A percentile compares a stretch with the other conserved stretches of the same genome.
Conservation (phyloP, 768 basidiomycete genomes). For the Boletus sp. region DNA sequence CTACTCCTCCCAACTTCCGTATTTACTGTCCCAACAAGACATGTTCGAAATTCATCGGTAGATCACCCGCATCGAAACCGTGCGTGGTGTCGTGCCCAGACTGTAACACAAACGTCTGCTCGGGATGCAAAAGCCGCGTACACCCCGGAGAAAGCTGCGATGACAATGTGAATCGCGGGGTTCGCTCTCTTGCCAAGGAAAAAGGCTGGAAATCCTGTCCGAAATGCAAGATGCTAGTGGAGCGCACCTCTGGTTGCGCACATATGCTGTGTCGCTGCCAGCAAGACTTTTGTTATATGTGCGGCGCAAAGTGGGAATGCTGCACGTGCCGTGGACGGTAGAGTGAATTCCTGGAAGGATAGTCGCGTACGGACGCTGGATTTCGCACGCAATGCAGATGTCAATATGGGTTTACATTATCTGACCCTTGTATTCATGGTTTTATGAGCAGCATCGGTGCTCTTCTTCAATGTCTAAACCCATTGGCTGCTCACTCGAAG, state of each 20-base stretch:
- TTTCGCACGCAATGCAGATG: background rate
- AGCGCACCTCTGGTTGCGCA: conserved; percentile 50
- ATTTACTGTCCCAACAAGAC: conserved; percentile 46
- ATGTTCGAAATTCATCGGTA: conserved; percentile 53
- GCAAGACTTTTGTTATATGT: conserved; percentile 21
- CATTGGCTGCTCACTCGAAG: background rate
- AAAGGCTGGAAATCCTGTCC: conserved; percentile 63
- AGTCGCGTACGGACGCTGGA: background rate
- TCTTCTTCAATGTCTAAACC: background rate
- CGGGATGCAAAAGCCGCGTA: conserved; percentile 43
- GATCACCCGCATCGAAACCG: conserved; percentile 24
- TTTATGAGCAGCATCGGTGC: background rate
- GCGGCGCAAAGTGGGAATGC: conserved; percentile 9
- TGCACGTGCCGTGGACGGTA: background rate
- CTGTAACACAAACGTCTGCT: conserved; percentile 44
- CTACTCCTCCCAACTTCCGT: conserved; percentile 39
- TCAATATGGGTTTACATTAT: background rate
- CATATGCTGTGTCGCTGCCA: conserved; percentile 57
- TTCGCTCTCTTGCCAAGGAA: conserved; percentile 45
- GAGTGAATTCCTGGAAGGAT: background rate
- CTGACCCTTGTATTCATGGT: background rate
- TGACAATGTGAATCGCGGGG: conserved; percentile 39
- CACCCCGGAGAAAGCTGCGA: conserved; percentile 42
- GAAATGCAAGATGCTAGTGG: conserved; percentile 51
- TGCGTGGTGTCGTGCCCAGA: conserved; percentile 33